Percentiles rank a stretch among this genome's conserved stretches.
These are phyloP conservation scores for Erucastrum elatum DNA, from an alignment of 345 rosid species.

Conservation along the genomic window DNA sequence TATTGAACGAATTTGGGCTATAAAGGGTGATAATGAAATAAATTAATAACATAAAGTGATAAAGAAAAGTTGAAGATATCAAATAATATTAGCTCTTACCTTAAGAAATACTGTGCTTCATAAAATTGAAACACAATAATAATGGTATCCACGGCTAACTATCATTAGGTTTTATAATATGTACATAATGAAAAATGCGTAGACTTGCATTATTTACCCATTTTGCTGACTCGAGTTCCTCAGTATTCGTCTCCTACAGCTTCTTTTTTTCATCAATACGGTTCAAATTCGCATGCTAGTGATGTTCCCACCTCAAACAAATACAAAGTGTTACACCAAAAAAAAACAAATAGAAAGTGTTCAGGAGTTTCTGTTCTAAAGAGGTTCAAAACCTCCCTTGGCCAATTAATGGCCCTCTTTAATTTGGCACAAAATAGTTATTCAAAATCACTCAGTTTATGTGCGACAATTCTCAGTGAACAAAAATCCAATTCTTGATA, in stretches of 20 bases:
- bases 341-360: not conserved
- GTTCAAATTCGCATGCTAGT: not conserved
- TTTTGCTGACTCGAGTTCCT: not conserved
- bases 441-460: not conserved
- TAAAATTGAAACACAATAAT: not conserved
- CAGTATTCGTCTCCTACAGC: not conserved
- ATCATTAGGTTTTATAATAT: not conserved
- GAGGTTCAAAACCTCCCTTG: not conserved
- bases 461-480: no score
- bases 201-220: constrained; percentile 4
- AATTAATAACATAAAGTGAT: not conserved
- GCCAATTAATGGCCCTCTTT: not conserved
- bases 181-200: constrained; percentile 1
- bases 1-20: not conserved
- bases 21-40: not conserved
- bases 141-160: constrained; percentile 24
- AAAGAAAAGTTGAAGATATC: not conserved
- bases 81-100: not conserved
- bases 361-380: not conserved
- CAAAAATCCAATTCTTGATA: not conserved
- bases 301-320: not conserved
- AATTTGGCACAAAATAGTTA: not conserved
- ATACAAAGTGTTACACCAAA: not conserved
- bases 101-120: not conserved
- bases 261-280: not conserved